phyloP scores from a whole-genome alignment of 192 early-diverging fungal genomes.

The Backusella psychrophila region DNA sequence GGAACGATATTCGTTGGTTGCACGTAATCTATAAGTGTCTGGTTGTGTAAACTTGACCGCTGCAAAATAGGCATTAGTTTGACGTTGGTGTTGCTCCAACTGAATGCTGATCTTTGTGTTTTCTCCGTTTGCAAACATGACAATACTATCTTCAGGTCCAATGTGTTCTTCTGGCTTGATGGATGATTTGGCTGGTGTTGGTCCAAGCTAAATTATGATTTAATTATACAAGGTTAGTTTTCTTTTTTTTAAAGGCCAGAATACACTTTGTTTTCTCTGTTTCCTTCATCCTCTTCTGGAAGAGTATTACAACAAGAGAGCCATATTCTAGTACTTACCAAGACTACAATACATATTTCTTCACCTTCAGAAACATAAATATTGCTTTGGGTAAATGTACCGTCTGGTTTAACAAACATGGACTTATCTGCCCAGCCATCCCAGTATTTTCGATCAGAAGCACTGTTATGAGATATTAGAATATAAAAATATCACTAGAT shows the following conservation, averaged over 20 bases:
- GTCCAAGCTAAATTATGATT: constrained; percentile 16
- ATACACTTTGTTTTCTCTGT: neutral
- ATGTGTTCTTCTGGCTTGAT: constrained; percentile 14
- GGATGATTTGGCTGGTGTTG: constrained; percentile 23
- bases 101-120: constrained; percentile 18
- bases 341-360: constrained; percentile 24
- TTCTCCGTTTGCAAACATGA: constrained; percentile 18
- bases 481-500: neutral
- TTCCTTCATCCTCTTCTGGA: neutral
- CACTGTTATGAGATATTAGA: constrained; percentile 8
- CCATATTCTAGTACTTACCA: constrained; percentile 13
- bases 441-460: constrained; percentile 26
- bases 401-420: constrained; percentile 26
- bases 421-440: constrained; percentile 25
- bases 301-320: neutral
- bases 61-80: constrained; percentile 28
- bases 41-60: constrained; percentile 25
- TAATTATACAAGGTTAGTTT: neutral
- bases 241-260: neutral
- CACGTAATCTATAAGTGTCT: constrained; percentile 25
- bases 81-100: constrained; percentile 21
- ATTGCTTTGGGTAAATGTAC: constrained; percentile 19
- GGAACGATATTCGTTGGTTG: constrained; percentile 25
- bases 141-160: constrained; percentile 28
- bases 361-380: constrained; percentile 15